Evolutionary conservation across 176 grass and related monocot genomes (phyloP).

Genomic region (Carex kokanica): DNA sequence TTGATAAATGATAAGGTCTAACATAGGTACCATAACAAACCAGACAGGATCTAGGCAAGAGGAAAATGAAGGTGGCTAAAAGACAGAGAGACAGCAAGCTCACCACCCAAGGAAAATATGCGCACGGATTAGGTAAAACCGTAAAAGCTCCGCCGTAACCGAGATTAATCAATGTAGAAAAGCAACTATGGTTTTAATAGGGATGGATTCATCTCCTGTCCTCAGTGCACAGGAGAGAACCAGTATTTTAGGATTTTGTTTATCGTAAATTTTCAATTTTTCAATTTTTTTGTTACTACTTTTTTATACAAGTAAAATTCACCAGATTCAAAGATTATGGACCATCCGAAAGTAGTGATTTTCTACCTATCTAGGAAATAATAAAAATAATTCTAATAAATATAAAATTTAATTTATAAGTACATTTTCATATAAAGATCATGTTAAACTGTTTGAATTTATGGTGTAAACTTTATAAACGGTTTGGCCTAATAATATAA

Average conservation of each 20-base stretch:
- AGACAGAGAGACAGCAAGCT: constrained; percentile 12
- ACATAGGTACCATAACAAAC: background rate
- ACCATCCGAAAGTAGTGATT: too few species aligned
- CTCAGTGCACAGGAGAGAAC: constrained; percentile 20
- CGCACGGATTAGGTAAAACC: constrained; percentile 14
- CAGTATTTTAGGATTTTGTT: background rate
- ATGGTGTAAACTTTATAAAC: too few species aligned
- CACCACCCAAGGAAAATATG: constrained; percentile 23
- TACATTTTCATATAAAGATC: too few species aligned
- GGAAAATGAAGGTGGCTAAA: background rate
- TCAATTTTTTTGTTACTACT: too few species aligned
- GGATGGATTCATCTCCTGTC: background rate
- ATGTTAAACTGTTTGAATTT: too few species aligned
- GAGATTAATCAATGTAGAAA: constrained; percentile 10
- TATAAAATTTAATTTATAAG: too few species aligned
- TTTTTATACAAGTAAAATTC: too few species aligned
- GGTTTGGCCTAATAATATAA: too few species aligned
- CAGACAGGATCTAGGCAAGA: background rate
- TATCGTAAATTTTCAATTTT: too few species aligned
- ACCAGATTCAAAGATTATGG: too few species aligned
- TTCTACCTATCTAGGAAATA: too few species aligned
- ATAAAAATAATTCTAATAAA: too few species aligned
- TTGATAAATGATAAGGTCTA: background rate
- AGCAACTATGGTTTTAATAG: background rate
- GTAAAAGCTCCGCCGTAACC: constrained; percentile 28